These are phyloP conservation scores for Ampelocalamus luodianensis DNA, from an alignment of 176 grass and related monocot species.

Conservation along the genomic window DNA sequence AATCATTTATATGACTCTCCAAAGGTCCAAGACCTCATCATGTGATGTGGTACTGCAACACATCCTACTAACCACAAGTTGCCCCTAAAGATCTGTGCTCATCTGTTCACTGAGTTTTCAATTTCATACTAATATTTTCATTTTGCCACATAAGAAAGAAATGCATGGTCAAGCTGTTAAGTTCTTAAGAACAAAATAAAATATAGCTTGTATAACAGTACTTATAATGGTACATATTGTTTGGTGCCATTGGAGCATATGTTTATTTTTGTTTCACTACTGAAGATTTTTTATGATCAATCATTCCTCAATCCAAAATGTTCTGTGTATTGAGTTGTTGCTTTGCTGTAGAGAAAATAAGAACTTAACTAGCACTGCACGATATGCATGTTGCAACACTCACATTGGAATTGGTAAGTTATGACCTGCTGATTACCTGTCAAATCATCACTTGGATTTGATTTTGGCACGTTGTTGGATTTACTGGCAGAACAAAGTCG, in stretches of 20 bases:
- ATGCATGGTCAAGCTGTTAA: background rate
- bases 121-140: background rate
- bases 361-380: constrained; percentile 90
- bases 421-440: constrained; percentile 20
- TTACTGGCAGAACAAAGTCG: constrained; percentile 88
- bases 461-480: constrained; percentile 39
- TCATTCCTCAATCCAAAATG: too few species aligned
- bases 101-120: constrained; percentile 13
- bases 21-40: background rate
- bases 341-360: constrained; percentile 83
- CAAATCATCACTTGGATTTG: constrained; percentile 26
- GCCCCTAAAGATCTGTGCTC: background rate
- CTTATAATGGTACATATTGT: background rate
- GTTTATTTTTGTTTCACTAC: too few species aligned
- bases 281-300: too few species aligned
- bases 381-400: constrained; percentile 97
- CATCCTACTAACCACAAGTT: constrained; percentile 15
- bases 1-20: constrained; percentile 16
- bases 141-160: constrained; percentile 29
- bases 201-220: background rate
- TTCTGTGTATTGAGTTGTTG: constrained; percentile 7
- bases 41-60: constrained; percentile 9
- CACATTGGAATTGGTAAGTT: constrained; percentile 91
- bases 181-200: background rate
- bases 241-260: background rate